Evolutionary conservation across 495 filamentous ascomycete species (phyloP), one percentile per base, ranked within the genome.

Genomic region (Penicillium crystallinum): DNA sequence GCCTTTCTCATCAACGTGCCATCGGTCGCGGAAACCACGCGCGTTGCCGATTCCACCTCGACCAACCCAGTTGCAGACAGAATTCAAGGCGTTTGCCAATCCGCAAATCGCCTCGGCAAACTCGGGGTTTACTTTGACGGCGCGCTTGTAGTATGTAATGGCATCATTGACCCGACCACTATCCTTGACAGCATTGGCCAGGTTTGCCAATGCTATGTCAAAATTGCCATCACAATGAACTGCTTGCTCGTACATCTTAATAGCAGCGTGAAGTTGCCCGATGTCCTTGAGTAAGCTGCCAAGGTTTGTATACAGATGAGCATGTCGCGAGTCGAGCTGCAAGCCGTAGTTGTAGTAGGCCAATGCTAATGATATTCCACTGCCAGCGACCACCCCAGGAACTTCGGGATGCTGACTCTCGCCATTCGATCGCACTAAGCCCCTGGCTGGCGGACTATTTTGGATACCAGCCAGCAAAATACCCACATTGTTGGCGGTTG

Each of bases 21-120:
- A 97, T 33, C 91, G 86, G 66, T 99, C 93, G 31, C 83, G 81
- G 58, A 77, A 83, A 19, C 88, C 89, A 45, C 71, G 74, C 37
- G 86, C 80, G 29, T 85, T 79, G 14, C 86, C 72, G 48, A 96
- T 83, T 9, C 93, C 93, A 55, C 93, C 93, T 40, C 93, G 85
- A 14, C 90, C 92, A 56, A 77, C 80, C 93, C 93, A 99, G 61
- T 90, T 90, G 61, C 93, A 99, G 27, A 99, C 91, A 25, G 93
- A 97, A 64, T 96, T 97, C 23, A 97, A 79, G 21, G 93, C 95
- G 58, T 95, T 97, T 11, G 92, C 93, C 42, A 99, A 78, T 11
- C 93, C 93, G 65, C 93, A 99, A 1, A 97, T 91, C 3, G 93
- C 93, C 71, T 97, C 93, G 11, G 95, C 91, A 71, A 99, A 99